phyloP scores from a whole-genome alignment of 306 rosid species.

The Crotalaria pallida region DNA sequence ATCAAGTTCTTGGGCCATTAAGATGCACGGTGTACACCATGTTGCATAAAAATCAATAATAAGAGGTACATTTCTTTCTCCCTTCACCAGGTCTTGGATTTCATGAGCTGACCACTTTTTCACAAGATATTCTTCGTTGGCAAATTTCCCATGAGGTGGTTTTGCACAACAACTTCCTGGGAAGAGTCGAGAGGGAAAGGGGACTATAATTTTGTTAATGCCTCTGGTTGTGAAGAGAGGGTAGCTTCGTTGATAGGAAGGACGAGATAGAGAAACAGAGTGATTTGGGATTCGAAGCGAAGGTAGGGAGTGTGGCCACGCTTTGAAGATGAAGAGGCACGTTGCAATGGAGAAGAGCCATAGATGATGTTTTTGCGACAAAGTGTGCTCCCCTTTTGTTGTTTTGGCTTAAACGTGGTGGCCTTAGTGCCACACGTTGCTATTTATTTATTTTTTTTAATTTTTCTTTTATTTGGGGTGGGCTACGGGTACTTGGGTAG shows the following conservation, averaged over 20 bases:
- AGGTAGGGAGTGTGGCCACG: constrained; percentile 19
- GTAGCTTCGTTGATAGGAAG: constrained; percentile 39
- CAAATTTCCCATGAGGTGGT: too few relatives aligned
- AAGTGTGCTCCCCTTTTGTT: too few relatives aligned
- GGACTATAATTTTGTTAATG: background rate
- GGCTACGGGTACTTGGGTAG: too few relatives aligned
- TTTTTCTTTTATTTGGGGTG: too few relatives aligned
- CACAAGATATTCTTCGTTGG: constrained; percentile 86
- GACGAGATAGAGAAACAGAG: constrained; percentile 25
- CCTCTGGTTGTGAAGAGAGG: constrained; percentile 39
- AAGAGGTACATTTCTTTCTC: too few relatives aligned
- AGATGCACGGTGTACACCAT: constrained; percentile 95
- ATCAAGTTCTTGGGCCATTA: constrained; percentile 97
- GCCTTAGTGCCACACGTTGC: too few relatives aligned
- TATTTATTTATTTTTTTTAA: too few relatives aligned
- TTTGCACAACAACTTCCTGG: constrained; percentile 54
- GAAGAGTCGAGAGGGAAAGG: constrained; percentile 42
- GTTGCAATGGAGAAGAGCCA: constrained; percentile 46
- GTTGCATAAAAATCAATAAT: too few relatives aligned
- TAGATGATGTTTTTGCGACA: too few relatives aligned
- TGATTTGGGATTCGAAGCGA: constrained; percentile 19
- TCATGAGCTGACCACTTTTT: constrained; percentile 74
- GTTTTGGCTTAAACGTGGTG: too few relatives aligned
- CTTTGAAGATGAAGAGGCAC: constrained; percentile 22
- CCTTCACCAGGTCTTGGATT: constrained; percentile 80